Conservation (phyloP, 2,329 filamentous ascomycete species). For the Trichoderma harzianum region DNA sequence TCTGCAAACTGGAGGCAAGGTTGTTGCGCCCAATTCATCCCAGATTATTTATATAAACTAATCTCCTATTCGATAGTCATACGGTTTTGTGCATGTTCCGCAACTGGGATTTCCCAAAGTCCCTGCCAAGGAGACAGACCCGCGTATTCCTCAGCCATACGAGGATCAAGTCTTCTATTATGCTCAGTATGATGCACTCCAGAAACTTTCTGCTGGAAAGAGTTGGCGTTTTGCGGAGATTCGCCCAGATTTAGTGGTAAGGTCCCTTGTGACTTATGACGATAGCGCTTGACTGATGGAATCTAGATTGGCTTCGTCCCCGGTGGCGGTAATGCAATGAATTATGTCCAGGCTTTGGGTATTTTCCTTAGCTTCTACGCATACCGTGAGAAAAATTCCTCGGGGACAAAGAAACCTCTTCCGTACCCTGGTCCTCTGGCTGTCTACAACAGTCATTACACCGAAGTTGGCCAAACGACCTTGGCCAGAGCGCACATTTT, state of each 20-base stretch:
- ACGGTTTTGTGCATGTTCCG: slow-evolving; percentile 9
- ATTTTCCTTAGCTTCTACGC: slow-evolving; percentile 16
- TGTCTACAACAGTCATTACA: background rate
- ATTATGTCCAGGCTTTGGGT: slow-evolving; percentile 2
- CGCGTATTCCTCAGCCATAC: slow-evolving; percentile 13
- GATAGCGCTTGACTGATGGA: background rate
- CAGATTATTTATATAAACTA: background rate
- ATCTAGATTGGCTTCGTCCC: slow-evolving; percentile 9
- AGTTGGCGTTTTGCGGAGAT: slow-evolving; percentile 13
- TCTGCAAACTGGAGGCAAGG: slow-evolving; percentile 14
- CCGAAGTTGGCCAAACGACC: slow-evolving; percentile 6
- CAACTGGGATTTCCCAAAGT: slow-evolving; percentile 12
- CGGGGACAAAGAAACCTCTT: background rate
- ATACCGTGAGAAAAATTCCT: background rate
- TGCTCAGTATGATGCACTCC: background rate
- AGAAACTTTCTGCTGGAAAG: slow-evolving; percentile 5
- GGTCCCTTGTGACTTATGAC: background rate
- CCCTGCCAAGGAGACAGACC: slow-evolving; percentile 5
- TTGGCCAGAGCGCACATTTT: slow-evolving; percentile 13
- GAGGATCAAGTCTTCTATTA: slow-evolving; percentile 16
- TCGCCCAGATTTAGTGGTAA: slow-evolving; percentile 14
- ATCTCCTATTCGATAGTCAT: background rate
- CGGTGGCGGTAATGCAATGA: slow-evolving; percentile 9
- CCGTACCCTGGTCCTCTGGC: slow-evolving; percentile 3
- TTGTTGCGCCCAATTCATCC: background rate